Conservation (phyloP, 345 rosid species). For the Geranium rotundifolium region DNA sequence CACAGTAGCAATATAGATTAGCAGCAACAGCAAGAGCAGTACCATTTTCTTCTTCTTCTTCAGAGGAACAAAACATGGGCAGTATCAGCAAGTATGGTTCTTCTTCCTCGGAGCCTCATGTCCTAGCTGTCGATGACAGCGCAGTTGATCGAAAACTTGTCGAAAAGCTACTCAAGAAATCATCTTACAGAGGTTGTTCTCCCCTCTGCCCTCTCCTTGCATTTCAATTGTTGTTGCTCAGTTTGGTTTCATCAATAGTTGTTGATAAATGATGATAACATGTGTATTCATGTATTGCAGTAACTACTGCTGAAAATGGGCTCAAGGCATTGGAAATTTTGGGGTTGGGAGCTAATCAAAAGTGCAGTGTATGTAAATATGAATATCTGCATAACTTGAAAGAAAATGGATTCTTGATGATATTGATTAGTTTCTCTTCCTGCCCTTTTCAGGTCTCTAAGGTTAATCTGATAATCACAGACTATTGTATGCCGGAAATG, state of each 20-base stretch:
- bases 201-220: background rate
- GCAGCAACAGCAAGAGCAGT: no score
- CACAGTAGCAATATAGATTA: no score
- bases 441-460: constrained; percentile 32
- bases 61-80: constrained; percentile 8
- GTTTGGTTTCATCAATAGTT: background rate
- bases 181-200: constrained; percentile 56
- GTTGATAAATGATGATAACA: no score
- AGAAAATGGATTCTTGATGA: background rate
- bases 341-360: constrained; percentile 40
- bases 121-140: constrained; percentile 79
- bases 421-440: background rate
- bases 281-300: constrained; percentile 21
- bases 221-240: background rate
- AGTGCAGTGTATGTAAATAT: background rate
- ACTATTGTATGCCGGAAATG: constrained; percentile 94
- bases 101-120: constrained; percentile 43
- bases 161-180: constrained; percentile 53
- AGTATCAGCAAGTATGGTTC: constrained; percentile 2
- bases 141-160: constrained; percentile 56
- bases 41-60: background rate
- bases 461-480: constrained; percentile 69
- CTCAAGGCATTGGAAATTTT: constrained; percentile 58
- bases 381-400: no score
- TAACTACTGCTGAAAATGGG: constrained; percentile 73